Conservation (phyloP, 2,329 filamentous ascomycete genomes). For the Diplodia corticola region DNA sequence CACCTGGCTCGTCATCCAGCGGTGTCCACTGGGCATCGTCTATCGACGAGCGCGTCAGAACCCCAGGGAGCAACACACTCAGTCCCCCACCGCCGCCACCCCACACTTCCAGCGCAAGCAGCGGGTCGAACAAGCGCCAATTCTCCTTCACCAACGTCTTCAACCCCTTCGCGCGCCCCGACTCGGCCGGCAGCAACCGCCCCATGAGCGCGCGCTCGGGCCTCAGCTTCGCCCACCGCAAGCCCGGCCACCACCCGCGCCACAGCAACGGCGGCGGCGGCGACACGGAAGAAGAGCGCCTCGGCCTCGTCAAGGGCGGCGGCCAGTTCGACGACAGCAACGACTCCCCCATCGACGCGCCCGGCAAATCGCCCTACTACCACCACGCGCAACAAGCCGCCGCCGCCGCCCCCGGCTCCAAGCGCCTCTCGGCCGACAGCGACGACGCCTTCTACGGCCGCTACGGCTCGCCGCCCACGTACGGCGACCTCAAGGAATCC, state of each 20-base stretch:
- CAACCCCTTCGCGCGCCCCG: slow-evolving; percentile 41
- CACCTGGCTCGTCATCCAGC: slow-evolving; percentile 31
- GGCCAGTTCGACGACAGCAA: slow-evolving; percentile 7
- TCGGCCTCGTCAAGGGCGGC: slow-evolving; percentile 81
- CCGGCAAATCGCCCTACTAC: not conserved
- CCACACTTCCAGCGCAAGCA: slow-evolving; percentile 44
- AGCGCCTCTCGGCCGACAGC: slow-evolving; percentile 6
- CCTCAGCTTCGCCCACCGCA: slow-evolving; percentile 30
- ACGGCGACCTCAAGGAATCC: slow-evolving; percentile 11
- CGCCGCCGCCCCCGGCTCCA: too few species aligned
- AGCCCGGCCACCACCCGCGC: slow-evolving; percentile 27
- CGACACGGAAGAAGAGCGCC: slow-evolving; percentile 74
- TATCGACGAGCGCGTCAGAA: slow-evolving; percentile 43
- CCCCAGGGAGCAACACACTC: slow-evolving; percentile 43
- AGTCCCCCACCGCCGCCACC: slow-evolving; percentile 61
- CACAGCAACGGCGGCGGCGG: slow-evolving; percentile 38
- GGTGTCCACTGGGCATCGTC: slow-evolving; percentile 39
- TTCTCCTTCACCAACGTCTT: slow-evolving; percentile 94
- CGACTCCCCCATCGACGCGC: not conserved
- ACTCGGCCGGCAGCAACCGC: slow-evolving; percentile 27
- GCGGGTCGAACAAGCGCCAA: slow-evolving; percentile 61
- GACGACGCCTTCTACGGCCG: slow-evolving; percentile 16
- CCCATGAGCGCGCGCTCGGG: slow-evolving; percentile 29
- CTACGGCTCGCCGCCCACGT: slow-evolving; percentile 11
- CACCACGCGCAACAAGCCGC: too few species aligned